Base-by-base conservation (phyloP, 129 eudicot genomes). In the Cynara cardunculus region DNA sequence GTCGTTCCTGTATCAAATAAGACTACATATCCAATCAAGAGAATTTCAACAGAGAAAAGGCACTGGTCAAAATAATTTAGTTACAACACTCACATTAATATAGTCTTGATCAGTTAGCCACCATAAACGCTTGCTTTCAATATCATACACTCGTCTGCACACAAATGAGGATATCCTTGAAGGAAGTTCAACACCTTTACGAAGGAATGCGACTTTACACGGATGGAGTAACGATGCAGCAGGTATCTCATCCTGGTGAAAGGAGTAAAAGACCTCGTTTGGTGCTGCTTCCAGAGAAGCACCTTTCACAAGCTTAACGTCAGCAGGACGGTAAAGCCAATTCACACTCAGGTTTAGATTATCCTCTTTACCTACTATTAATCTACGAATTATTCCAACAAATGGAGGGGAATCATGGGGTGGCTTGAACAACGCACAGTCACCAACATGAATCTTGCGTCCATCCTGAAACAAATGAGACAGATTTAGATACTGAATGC, bases 181-280 rank as follows among this genome's bases (percentile, higher is more conserved):
- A 72, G 97, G 94, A 87, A 95, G 89, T 78, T 90, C 94, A 83
- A 80, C 92, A 87, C 99, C 99, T 88, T 87, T 90, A 80, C 91
- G 92, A 82, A 95, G 92, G 80, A 95, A 95, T 84, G 99, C 91
- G 83, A 95, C 97, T 90, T 95, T 95, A 89, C 99, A 95, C 82
- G 93, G 99, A 90, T 95, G 99, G 71, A 95, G 92, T 78, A 95
- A 73, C 19, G 99, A 92, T 80, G 97, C 97, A 85, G 99, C 99
- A 81, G 95, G 94, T 81, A 81, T 86, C 86, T 95, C 91, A 86
- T 91, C 97, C 87, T 87, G 82, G 79, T 92, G 97, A 79, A 95
- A 95, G 21, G 99, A 95, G 81, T 90, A 90, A 61, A 93, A 93
- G 67, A 93, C 86, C 73, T 93, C 97, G 96, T 93, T 93, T 46